Percentiles rank a stretch among this genome's conserved stretches.
These are phyloP conservation scores for Lentinula aciculospora DNA, from an alignment of 768 basidiomycete genomes.

Conservation along the genomic window DNA sequence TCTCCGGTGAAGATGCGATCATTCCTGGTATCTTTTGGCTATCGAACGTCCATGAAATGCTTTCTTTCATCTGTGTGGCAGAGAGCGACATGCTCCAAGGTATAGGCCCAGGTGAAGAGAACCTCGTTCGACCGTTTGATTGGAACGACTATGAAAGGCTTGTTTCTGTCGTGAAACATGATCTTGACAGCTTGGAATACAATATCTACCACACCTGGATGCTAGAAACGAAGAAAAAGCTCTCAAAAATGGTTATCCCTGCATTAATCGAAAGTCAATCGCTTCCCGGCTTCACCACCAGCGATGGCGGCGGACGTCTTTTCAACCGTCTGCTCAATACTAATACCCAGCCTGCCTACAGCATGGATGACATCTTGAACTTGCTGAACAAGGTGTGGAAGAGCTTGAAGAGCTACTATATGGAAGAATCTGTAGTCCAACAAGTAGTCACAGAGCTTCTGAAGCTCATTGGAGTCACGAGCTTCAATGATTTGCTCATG, in stretches of 20 bases:
- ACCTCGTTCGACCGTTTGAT: constrained; percentile 86
- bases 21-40: constrained; percentile 98
- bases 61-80: constrained; percentile 98
- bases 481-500: constrained; percentile 98
- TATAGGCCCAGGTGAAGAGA: constrained; percentile 94
- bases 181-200: constrained; percentile 96
- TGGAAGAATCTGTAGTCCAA: constrained; percentile 95
- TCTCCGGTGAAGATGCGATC: constrained; percentile 90
- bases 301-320: constrained; percentile 86
- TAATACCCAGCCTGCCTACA: constrained; percentile 84
- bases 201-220: constrained; percentile 99
- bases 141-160: constrained; percentile 97
- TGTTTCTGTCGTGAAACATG: constrained; percentile 97
- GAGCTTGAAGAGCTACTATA: constrained; percentile 95
- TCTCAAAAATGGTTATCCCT: constrained; percentile 98
- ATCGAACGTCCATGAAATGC: constrained; percentile 99
- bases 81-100: constrained; percentile 98
- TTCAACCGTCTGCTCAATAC: constrained; percentile 90
- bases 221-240: constrained; percentile 93
- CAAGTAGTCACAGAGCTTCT: constrained; percentile 93
- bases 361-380: constrained; percentile 98
- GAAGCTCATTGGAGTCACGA: constrained; percentile 92
- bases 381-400: constrained; percentile 98
- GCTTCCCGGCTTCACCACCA: constrained; percentile 94
- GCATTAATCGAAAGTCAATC: constrained; percentile 97